A percentile compares a stretch with the other conserved stretches of the same genome.
Conservation (phyloP, 169 alveolate species). For the Eimeria nieschulzi region DNA sequence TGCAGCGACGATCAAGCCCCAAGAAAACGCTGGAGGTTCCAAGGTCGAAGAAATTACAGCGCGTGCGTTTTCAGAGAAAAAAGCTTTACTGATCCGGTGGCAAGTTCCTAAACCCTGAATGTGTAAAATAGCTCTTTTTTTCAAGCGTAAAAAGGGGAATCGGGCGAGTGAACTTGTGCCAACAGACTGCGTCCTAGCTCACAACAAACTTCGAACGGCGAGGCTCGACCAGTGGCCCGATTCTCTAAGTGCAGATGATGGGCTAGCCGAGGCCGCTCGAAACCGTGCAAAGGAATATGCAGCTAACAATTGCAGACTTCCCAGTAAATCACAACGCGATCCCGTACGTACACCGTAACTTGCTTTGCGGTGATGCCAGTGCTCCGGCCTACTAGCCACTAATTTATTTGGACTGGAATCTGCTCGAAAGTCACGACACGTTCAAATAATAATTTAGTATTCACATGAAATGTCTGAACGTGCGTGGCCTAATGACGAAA, state of each 20-base stretch:
- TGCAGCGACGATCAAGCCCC: neutral
- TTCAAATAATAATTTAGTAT: too few species aligned
- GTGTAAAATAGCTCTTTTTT: neutral
- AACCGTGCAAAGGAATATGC: neutral
- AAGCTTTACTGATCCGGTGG: too few species aligned
- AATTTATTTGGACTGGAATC: too few species aligned
- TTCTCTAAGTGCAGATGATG: neutral
- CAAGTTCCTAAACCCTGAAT: neutral
- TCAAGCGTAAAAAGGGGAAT: neutral
- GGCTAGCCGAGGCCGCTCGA: neutral
- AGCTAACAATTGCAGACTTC: neutral
- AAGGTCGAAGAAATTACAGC: conserved; percentile 25
- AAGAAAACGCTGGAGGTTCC: neutral
- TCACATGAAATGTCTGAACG: too few species aligned
- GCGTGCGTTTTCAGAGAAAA: neutral
- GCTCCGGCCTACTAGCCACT: too few species aligned
- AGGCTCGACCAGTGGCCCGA: conserved; percentile 2
- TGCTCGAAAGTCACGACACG: too few species aligned
- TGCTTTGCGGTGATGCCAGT: too few species aligned
- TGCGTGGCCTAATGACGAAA: too few species aligned
- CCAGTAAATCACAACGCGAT: neutral
- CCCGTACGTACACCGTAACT: neutral
- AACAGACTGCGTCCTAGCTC: neutral
- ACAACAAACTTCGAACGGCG: conserved; percentile 1
- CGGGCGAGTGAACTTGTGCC: neutral